Percentiles rank a stretch among this genome's conserved stretches.
Evolutionary conservation across 73 alveolate genomes (phyloP).

Genomic region (Tetrahymena thermophila): DNA sequence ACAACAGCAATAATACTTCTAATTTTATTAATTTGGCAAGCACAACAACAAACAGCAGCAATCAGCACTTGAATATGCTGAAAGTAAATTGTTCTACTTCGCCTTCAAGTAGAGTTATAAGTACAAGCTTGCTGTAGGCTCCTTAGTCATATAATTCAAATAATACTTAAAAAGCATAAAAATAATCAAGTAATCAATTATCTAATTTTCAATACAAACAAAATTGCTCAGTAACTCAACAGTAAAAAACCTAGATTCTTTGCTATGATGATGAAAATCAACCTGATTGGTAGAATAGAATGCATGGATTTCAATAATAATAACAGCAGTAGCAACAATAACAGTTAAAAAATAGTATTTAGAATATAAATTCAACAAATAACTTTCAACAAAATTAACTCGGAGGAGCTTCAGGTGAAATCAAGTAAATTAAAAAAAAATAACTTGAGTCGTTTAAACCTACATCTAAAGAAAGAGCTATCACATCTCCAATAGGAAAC

Average conservation of each 20-base stretch:
- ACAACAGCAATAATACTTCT: not conserved
- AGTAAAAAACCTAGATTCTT: not conserved
- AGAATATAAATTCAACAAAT: not conserved
- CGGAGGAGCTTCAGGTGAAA: not conserved
- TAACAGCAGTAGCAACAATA: not conserved
- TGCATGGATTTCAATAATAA: not conserved
- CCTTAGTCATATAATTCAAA: not conserved
- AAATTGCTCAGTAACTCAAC: not conserved
- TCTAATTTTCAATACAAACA: not conserved
- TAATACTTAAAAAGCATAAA: not conserved
- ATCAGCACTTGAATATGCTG: not conserved
- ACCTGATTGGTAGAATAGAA: not conserved
- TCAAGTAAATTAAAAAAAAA: not conserved
- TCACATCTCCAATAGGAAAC: not conserved
- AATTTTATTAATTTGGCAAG: not conserved
- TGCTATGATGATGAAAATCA: not conserved
- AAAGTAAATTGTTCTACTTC: not conserved
- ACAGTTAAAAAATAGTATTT: not conserved
- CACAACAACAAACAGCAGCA: not conserved
- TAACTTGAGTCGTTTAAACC: not conserved
- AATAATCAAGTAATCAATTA: no score
- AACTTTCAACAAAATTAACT: not conserved
- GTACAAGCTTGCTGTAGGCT: not conserved
- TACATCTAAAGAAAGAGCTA: not conserved
- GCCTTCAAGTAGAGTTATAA: not conserved